A percentile compares a stretch with the other conserved stretches of the same genome.
These are phyloP conservation scores for Chaetoscypha palmicola DNA, from an alignment of 2,329 filamentous ascomycete genomes.

Conservation along the genomic window DNA sequence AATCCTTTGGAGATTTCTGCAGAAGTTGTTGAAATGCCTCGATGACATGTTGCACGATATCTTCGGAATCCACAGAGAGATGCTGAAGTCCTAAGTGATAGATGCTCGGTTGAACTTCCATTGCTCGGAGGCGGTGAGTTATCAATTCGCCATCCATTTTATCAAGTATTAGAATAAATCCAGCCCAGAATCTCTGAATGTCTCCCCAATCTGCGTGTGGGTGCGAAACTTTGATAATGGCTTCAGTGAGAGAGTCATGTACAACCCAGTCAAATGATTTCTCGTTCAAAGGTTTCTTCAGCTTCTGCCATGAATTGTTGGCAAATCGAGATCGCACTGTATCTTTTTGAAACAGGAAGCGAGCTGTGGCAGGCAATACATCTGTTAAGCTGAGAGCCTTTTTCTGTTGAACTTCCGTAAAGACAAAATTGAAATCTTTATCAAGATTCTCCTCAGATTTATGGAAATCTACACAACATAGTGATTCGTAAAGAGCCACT, in stretches of 20 bases:
- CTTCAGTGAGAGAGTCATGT: constrained; percentile 61
- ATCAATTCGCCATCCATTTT: constrained; percentile 69
- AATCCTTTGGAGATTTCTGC: constrained; percentile 67
- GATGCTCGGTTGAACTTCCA: constrained; percentile 70
- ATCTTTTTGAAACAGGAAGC: constrained; percentile 75
- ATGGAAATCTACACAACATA: constrained; percentile 79
- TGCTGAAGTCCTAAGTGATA: constrained; percentile 56
- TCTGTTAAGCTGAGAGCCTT: constrained; percentile 70
- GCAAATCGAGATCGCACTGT: constrained; percentile 60
- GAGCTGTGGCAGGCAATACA: constrained; percentile 74
- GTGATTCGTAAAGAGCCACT: constrained; percentile 76
- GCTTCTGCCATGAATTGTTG: constrained; percentile 55
- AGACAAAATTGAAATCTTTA: constrained; percentile 67
- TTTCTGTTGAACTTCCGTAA: constrained; percentile 70
- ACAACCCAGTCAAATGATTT: constrained; percentile 86
- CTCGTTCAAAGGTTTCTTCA: constrained; percentile 55
- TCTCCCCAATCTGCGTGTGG: constrained; percentile 40
- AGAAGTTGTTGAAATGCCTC: constrained; percentile 65
- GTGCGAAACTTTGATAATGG: constrained; percentile 55
- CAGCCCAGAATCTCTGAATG: constrained; percentile 73
- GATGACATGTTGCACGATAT: constrained; percentile 61
- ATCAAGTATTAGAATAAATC: constrained; percentile 65
- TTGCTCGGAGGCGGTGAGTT: constrained; percentile 66
- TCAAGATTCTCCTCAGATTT: constrained; percentile 33
- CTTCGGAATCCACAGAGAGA: constrained; percentile 42